Conservation (phyloP, 2,329 filamentous ascomycete genomes). For the Coniella lustricola region DNA sequence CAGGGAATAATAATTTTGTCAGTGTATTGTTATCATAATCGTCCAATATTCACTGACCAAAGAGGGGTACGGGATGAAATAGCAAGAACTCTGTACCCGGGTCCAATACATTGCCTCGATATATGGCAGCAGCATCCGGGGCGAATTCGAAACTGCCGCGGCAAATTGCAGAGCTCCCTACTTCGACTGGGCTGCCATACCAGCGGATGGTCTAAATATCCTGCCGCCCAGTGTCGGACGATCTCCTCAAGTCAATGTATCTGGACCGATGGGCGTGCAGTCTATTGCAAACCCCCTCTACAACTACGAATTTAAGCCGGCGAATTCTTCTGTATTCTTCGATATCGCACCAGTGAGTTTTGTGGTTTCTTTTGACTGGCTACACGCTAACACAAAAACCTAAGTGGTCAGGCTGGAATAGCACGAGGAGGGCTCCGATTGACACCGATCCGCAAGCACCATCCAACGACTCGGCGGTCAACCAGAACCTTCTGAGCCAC, state of each 20-base stretch:
- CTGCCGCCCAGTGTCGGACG: constrained; percentile 41
- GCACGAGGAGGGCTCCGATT: constrained; percentile 52
- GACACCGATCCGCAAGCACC: constrained; percentile 32
- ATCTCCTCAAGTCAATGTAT: constrained; percentile 36
- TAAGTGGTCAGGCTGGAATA: constrained; percentile 52
- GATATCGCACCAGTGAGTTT: constrained; percentile 48
- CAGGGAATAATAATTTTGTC: not conserved
- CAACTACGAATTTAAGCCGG: constrained; percentile 52
- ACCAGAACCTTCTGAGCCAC: constrained; percentile 43
- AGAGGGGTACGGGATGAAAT: constrained; percentile 14
- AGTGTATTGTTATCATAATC: not conserved
- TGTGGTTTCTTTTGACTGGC: not conserved
- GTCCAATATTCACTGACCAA: not conserved
- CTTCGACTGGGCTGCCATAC: constrained; percentile 50
- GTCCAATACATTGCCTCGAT: constrained; percentile 38
- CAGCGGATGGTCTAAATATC: constrained; percentile 37
- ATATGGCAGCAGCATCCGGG: constrained; percentile 39
- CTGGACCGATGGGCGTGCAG: constrained; percentile 49
- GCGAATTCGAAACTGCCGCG: constrained; percentile 45
- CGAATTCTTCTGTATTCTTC: constrained; percentile 51
- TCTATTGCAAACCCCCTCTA: constrained; percentile 56
- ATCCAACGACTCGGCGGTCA: constrained; percentile 55
- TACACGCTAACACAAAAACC: constrained; percentile 1
- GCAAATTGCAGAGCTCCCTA: constrained; percentile 48
- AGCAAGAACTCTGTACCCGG: constrained; percentile 33